A percentile compares a stretch with the other conserved stretches of the same genome.
phyloP scores from a whole-genome alignment of 106 monocot genomes.

The Dioscorea zingiberensis region DNA sequence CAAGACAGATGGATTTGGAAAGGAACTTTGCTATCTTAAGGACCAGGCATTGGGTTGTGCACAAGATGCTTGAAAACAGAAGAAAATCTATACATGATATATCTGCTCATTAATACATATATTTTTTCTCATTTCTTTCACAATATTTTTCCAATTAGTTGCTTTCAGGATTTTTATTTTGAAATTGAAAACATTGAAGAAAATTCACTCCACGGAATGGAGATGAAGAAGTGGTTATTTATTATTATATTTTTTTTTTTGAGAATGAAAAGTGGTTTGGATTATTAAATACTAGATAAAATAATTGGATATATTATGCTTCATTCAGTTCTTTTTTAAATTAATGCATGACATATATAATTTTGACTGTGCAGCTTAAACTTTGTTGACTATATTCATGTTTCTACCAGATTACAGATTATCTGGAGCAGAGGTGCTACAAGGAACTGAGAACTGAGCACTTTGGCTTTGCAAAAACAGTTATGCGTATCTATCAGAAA shows the following conservation, averaged over 20 bases:
- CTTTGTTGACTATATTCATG: background rate
- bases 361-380: background rate
- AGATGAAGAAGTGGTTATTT: background rate
- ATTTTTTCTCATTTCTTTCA: too few relatives aligned
- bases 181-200: too few relatives aligned
- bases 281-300: background rate
- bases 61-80: too few relatives aligned
- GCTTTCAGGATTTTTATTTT: too few relatives aligned
- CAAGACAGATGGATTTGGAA: too few relatives aligned
- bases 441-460: conserved; percentile 88
- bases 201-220: too few relatives aligned
- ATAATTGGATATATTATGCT: too few relatives aligned
- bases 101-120: too few relatives aligned
- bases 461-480: conserved; percentile 65
- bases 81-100: too few relatives aligned
- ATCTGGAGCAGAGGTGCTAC: conserved; percentile 91
- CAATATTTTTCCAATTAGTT: too few relatives aligned
- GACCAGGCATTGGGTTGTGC: too few relatives aligned
- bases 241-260: background rate
- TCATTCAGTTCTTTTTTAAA: background rate
- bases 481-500: conserved; percentile 77
- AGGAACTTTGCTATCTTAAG: too few relatives aligned
- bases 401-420: conserved; percentile 64
- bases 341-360: background rate
- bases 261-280: background rate